Conservation (phyloP, 2,329 filamentous ascomycete species). For the Aspergillus tamarii region DNA sequence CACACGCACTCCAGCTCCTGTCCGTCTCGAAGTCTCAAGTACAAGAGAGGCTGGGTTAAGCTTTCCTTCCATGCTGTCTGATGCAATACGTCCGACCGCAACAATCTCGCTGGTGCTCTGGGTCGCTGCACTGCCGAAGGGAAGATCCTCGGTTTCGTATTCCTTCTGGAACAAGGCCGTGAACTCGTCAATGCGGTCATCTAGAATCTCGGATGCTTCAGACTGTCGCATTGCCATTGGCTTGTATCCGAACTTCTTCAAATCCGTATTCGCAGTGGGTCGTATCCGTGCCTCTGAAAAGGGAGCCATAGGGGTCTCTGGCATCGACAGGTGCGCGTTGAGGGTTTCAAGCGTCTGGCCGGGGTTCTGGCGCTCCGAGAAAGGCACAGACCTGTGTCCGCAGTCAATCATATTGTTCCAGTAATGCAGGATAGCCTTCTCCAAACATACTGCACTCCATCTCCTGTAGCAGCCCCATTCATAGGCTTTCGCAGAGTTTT, state of each 20-base stretch:
- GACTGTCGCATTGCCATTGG: conserved; percentile 93
- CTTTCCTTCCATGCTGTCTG: conserved; percentile 80
- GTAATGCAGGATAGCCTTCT: neutral
- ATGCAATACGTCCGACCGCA: conserved; percentile 88
- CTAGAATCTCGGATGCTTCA: conserved; percentile 88
- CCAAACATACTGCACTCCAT: conserved; percentile 42
- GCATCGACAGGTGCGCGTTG: conserved; percentile 70
- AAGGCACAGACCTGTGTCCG: conserved; percentile 59
- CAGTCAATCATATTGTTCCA: conserved; percentile 16
- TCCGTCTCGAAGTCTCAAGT: conserved; percentile 82
- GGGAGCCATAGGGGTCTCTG: conserved; percentile 71
- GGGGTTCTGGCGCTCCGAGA: conserved; percentile 75
- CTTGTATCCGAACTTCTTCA: conserved; percentile 89
- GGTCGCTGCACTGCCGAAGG: conserved; percentile 83
- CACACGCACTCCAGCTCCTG: conserved; percentile 79
- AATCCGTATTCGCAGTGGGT: conserved; percentile 81
- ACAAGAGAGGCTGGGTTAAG: conserved; percentile 84
- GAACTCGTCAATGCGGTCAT: conserved; percentile 94
- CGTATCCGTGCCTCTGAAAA: conserved; percentile 78
- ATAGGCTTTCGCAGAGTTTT: conserved; percentile 41
- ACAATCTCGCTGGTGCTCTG: conserved; percentile 86
- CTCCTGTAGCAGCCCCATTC: conserved; percentile 33
- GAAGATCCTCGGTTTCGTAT: conserved; percentile 74
- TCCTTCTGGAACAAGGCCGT: conserved; percentile 71
- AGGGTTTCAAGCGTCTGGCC: conserved; percentile 83